These are phyloP conservation scores for Podospora tetraspora DNA, from an alignment of 495 filamentous ascomycete genomes.

Conservation along the genomic window DNA sequence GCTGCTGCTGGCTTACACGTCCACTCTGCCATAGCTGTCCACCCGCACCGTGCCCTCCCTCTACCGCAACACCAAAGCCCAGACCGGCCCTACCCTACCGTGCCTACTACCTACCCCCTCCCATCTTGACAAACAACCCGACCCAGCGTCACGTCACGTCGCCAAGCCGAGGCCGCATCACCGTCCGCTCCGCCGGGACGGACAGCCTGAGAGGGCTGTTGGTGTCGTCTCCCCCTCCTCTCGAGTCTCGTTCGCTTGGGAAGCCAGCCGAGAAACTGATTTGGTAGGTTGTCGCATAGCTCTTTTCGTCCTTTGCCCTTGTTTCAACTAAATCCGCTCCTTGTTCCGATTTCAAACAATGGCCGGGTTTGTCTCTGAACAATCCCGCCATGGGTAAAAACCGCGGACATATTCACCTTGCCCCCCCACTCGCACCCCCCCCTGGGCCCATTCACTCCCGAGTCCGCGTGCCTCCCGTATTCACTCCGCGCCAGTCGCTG, in stretches of 20 bases:
- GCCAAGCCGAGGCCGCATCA: neutral
- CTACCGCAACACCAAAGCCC: neutral
- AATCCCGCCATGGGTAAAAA: neutral
- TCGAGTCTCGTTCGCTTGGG: neutral
- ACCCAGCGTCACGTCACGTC: neutral
- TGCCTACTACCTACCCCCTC: neutral
- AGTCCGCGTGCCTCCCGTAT: neutral
- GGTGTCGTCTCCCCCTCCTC: neutral
- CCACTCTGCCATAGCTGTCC: neutral
- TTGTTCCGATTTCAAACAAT: constrained; percentile 10
- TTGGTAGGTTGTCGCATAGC: neutral
- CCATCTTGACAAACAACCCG: neutral
- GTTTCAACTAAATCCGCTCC: constrained; percentile 10
- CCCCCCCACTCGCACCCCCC: neutral
- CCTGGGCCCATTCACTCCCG: neutral
- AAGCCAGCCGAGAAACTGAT: neutral
- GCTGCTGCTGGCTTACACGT: constrained; percentile 5
- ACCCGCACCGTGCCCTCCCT: neutral
- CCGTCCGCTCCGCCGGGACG: neutral
- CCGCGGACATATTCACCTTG: neutral
- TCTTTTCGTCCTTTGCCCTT: neutral
- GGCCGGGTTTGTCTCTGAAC: constrained; percentile 2
- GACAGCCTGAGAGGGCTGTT: neutral
- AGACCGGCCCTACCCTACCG: neutral
- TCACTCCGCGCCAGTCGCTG: neutral